Percentiles rank a stretch among this genome's conserved stretches.
phyloP scores from a whole-genome alignment of 2,329 filamentous ascomycete genomes.

The Aspergillus tubingensis region DNA sequence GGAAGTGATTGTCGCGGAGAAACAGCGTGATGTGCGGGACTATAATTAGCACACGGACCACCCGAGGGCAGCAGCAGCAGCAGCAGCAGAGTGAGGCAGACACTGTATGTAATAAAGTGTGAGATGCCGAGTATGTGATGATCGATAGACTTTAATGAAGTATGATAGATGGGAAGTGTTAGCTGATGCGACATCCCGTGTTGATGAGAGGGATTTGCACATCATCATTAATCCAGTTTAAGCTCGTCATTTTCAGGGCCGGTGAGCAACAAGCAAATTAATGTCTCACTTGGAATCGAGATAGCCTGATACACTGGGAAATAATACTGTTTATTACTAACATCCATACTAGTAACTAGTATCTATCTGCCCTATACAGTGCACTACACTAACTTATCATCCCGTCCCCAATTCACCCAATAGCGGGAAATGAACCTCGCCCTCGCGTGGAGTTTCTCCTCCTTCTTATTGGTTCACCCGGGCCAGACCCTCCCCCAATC shows the following conservation, averaged over 20 bases:
- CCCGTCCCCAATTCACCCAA: background rate
- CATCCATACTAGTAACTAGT: too few relatives aligned
- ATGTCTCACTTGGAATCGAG: background rate
- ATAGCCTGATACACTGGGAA: too few relatives aligned
- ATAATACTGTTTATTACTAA: too few relatives aligned
- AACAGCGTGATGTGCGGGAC: background rate
- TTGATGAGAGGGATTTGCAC: background rate
- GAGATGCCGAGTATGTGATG: too few relatives aligned
- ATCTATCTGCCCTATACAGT: background rate
- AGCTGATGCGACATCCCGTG: too few relatives aligned
- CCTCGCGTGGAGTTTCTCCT: constrained; percentile 1
- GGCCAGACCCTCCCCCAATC: constrained; percentile 5
- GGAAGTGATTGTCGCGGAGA: background rate
- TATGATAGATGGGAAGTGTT: too few relatives aligned
- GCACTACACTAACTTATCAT: background rate
- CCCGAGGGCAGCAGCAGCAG: background rate
- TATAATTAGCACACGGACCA: constrained; percentile 3
- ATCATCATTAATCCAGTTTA: background rate
- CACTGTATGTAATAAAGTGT: too few relatives aligned
- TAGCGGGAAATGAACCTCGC: background rate
- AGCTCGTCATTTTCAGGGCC: background rate
- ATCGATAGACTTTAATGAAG: too few relatives aligned
- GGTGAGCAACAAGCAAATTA: background rate
- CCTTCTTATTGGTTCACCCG: constrained; percentile 9
- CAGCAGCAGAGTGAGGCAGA: too few relatives aligned